These are phyloP conservation scores for Bacidia rubella DNA, from an alignment of 495 filamentous ascomycete genomes.

Conservation along the genomic window DNA sequence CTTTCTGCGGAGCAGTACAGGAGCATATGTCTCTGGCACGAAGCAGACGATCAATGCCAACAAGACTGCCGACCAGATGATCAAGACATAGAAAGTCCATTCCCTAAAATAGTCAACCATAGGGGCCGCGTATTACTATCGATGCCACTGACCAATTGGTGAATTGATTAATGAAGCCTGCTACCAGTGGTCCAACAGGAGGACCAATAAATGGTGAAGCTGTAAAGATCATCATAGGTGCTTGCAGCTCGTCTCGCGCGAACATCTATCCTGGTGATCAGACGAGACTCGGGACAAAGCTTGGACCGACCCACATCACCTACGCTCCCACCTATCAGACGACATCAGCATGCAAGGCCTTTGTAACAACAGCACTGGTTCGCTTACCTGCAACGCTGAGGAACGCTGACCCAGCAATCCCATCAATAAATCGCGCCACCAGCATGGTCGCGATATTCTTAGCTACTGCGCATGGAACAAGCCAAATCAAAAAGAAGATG, in stretches of 20 bases:
- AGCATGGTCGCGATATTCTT: slow-evolving; percentile 74
- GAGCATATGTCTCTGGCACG: slow-evolving; percentile 87
- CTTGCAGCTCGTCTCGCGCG: slow-evolving; percentile 53
- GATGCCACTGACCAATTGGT: slow-evolving; percentile 43
- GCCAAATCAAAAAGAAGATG: slow-evolving; percentile 64
- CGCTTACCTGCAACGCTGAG: slow-evolving; percentile 78
- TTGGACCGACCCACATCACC: background rate
- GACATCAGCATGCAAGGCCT: background rate
- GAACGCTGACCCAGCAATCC: slow-evolving; percentile 76
- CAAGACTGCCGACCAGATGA: slow-evolving; percentile 64
- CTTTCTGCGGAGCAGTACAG: slow-evolving; percentile 60
- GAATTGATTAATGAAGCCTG: slow-evolving; percentile 67
- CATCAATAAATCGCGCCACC: slow-evolving; percentile 70
- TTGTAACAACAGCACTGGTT: background rate
- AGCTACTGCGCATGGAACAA: slow-evolving; percentile 81
- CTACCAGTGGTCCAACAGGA: slow-evolving; percentile 26
- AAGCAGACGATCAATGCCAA: slow-evolving; percentile 51
- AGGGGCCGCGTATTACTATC: too few species aligned
- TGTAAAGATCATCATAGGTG: slow-evolving; percentile 74
- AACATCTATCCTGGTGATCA: slow-evolving; percentile 71
- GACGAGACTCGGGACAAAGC: background rate
- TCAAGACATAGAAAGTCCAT: slow-evolving; percentile 79
- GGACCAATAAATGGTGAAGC: slow-evolving; percentile 66
- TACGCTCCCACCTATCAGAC: slow-evolving; percentile 4
- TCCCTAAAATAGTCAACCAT: slow-evolving; percentile 30